These are phyloP conservation scores for Aspergillus japonicus DNA, from an alignment of 2,329 filamentous ascomycete species.

Conservation along the genomic window DNA sequence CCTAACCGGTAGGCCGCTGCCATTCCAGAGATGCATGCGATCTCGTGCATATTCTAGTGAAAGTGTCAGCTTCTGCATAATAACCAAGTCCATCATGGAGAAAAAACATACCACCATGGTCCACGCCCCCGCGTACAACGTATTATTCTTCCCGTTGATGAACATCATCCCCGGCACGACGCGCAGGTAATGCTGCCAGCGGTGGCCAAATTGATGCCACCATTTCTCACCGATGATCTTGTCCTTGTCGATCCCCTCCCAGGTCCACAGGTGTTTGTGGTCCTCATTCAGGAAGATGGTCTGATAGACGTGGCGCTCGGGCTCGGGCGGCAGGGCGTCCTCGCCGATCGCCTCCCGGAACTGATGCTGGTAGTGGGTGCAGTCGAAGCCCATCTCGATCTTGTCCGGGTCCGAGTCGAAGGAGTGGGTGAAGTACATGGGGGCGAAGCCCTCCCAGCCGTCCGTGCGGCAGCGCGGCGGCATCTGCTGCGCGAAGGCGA, in stretches of 20 bases:
- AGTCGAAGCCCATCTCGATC: conserved; percentile 67
- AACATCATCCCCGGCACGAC: conserved; percentile 72
- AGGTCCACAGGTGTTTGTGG: conserved; percentile 57
- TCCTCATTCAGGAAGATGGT: conserved; percentile 61
- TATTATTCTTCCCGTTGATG: conserved; percentile 64
- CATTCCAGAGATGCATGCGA: conserved; percentile 69
- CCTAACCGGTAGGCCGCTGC: conserved; percentile 69
- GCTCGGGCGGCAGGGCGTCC: conserved; percentile 35
- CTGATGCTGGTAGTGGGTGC: conserved; percentile 72
- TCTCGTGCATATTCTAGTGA: conserved; percentile 57
- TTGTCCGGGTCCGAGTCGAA: conserved; percentile 55
- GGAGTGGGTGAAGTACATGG: conserved; percentile 62
- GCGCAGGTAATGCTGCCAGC: conserved; percentile 59
- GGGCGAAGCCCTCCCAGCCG: conserved; percentile 49
- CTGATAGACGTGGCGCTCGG: conserved; percentile 67
- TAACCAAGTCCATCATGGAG: too few species aligned
- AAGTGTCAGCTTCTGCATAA: background rate
- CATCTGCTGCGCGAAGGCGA: conserved; percentile 47
- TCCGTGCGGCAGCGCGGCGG: conserved; percentile 30
- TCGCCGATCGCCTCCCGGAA: conserved; percentile 51
- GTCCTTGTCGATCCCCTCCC: conserved; percentile 55
- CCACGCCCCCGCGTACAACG: conserved; percentile 66
- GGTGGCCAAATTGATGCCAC: conserved; percentile 64
- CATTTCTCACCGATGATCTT: conserved; percentile 60
- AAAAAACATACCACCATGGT: conserved; percentile 60